Conservation (phyloP, 2,329 filamentous ascomycete genomes). For the Cadophora gregata region DNA sequence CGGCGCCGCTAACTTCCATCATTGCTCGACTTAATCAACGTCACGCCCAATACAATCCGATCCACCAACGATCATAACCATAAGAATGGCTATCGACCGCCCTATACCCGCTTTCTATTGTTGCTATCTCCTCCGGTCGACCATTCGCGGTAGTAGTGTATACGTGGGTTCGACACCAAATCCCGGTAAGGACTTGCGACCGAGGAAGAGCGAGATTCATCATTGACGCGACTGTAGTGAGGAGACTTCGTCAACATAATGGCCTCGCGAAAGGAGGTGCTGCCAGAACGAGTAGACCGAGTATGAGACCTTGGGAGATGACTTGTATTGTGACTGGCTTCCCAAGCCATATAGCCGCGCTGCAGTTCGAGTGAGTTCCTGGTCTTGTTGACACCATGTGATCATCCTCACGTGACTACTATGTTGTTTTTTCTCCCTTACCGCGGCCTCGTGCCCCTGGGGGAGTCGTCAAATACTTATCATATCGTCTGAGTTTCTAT, state of each 20-base stretch:
- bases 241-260: constrained; percentile 91
- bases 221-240: constrained; percentile 49
- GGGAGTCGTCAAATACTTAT: not conserved
- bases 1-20: not conserved
- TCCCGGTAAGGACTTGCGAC: constrained; percentile 53
- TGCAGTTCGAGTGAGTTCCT: constrained; percentile 83
- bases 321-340: constrained; percentile 86
- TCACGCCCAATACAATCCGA: not conserved
- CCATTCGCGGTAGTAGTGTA: constrained; percentile 68
- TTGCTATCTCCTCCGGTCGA: constrained; percentile 90
- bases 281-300: constrained; percentile 70
- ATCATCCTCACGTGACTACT: constrained; percentile 22
- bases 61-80: constrained; percentile 1
- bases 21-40: not conserved
- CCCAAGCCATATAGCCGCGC: constrained; percentile 80
- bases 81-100: constrained; percentile 42
- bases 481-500: not conserved
- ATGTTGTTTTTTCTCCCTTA: not conserved
- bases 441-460: not conserved
- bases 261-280: constrained; percentile 83
- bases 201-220: constrained; percentile 5
- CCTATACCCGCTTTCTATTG: constrained; percentile 89
- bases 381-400: constrained; percentile 40
- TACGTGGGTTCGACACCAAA: constrained; percentile 95
- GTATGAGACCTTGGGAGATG: constrained; percentile 89